These are phyloP conservation scores for Penicillium vulpinum DNA, from an alignment of 2,329 filamentous ascomycete species.

Conservation along the genomic window DNA sequence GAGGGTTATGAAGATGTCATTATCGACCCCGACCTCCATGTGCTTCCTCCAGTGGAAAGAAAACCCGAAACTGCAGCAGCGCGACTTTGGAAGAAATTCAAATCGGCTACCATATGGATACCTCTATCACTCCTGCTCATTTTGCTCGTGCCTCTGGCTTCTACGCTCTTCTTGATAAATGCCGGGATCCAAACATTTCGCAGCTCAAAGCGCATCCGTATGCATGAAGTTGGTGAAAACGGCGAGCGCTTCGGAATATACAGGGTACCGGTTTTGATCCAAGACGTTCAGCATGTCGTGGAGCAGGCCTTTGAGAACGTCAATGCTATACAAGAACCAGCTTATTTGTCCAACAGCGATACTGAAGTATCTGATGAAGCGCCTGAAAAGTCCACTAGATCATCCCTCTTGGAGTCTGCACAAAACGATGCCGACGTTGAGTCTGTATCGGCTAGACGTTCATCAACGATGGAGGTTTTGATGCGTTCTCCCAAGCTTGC, in stretches of 20 bases:
- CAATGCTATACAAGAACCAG: conserved; percentile 66
- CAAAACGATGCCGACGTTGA: background rate
- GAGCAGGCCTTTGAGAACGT: conserved; percentile 76
- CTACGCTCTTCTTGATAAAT: conserved; percentile 72
- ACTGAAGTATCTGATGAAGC: conserved; percentile 18
- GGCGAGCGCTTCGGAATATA: conserved; percentile 70
- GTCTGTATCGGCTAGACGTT: background rate
- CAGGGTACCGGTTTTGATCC: conserved; percentile 72
- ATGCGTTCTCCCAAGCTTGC: conserved; percentile 67
- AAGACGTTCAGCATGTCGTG: conserved; percentile 71
- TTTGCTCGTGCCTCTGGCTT: conserved; percentile 72
- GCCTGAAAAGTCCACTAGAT: conserved; percentile 31
- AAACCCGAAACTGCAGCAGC: conserved; percentile 26
- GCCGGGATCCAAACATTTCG: conserved; percentile 73
- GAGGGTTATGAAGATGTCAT: conserved; percentile 73
- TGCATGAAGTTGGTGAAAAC: conserved; percentile 71
- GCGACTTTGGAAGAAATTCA: conserved; percentile 36
- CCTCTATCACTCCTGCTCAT: conserved; percentile 66
- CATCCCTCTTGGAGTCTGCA: background rate
- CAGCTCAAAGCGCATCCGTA: conserved; percentile 70
- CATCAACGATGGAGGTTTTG: background rate
- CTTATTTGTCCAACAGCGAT: conserved; percentile 60
- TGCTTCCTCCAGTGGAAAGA: conserved; percentile 31
- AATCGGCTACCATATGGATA: conserved; percentile 52
- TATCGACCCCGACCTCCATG: conserved; percentile 56